phyloP scores from a whole-genome alignment of 2,329 filamentous ascomycete species.

The Endoconidiophora polonica region DNA sequence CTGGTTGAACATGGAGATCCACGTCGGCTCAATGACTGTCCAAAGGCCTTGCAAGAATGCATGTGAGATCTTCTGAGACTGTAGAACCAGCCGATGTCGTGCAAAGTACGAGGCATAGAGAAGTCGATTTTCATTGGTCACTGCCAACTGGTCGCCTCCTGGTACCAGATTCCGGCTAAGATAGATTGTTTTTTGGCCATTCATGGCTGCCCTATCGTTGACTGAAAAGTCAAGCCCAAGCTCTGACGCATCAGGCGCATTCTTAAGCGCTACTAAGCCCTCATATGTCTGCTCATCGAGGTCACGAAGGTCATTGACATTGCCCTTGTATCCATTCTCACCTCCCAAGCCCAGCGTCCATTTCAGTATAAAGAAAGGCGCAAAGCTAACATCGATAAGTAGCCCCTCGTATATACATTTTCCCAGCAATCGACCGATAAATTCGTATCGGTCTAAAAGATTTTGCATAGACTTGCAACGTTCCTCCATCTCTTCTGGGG shows the following conservation, averaged over 20 bases:
- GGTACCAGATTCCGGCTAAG: slow-evolving; percentile 61
- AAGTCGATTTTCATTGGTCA: slow-evolving; percentile 83
- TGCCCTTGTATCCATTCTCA: slow-evolving; percentile 51
- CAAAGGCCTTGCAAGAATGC: slow-evolving; percentile 78
- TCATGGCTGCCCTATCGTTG: slow-evolving; percentile 45
- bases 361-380: slow-evolving; percentile 88
- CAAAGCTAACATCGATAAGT: slow-evolving; percentile 80
- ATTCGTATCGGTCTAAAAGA: slow-evolving; percentile 65
- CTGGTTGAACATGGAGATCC: slow-evolving; percentile 98
- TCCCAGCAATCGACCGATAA: slow-evolving; percentile 78
- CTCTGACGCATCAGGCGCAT: slow-evolving; percentile 37
- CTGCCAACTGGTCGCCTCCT: slow-evolving; percentile 56
- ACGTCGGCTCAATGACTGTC: slow-evolving; percentile 75
- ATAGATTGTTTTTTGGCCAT: slow-evolving; percentile 30
- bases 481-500: not conserved
- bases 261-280: slow-evolving; percentile 68
- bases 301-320: slow-evolving; percentile 83
- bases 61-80: slow-evolving; percentile 64
- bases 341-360: slow-evolving; percentile 58
- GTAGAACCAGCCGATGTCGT: slow-evolving; percentile 66
- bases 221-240: slow-evolving; percentile 81
- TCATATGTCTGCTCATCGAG: slow-evolving; percentile 83
- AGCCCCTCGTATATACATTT: slow-evolving; percentile 98
- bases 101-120: slow-evolving; percentile 92
- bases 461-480: slow-evolving; percentile 17